phyloP scores from a whole-genome alignment of 2,329 filamentous ascomycete species.

The Phialemoniopsis sp. region DNA sequence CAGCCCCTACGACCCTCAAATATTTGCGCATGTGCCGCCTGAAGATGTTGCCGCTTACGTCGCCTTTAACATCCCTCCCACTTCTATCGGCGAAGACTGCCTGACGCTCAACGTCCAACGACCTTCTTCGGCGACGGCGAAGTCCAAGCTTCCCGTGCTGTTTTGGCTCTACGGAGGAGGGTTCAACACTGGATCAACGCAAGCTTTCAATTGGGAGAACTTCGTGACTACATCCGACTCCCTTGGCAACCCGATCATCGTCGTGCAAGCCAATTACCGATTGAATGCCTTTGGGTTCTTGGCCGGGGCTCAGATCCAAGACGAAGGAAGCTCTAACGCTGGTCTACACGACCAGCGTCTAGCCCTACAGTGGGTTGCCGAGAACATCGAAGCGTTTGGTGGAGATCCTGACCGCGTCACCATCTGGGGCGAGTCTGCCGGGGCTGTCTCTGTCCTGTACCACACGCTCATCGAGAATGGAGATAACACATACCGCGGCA shows the following conservation, averaged over 20 bases:
- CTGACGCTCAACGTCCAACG: conserved; percentile 49
- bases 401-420: conserved; percentile 56
- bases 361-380: conserved; percentile 55
- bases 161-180: conserved; percentile 61
- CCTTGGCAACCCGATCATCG: conserved; percentile 49
- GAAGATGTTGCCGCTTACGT: no score
- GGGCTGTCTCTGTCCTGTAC: no score
- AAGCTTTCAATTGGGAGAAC: conserved; percentile 55
- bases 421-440: conserved; percentile 57
- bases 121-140: no score
- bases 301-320: conserved; percentile 40
- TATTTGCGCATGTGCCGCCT: no score
- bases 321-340: conserved; percentile 55
- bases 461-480: no score
- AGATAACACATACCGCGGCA: no score
- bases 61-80: no score
- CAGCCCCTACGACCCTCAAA: no score
- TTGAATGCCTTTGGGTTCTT: conserved; percentile 68
- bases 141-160: conserved; percentile 50
- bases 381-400: conserved; percentile 56
- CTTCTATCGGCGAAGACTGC: conserved; percentile 51
- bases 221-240: conserved; percentile 56
- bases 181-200: conserved; percentile 51
- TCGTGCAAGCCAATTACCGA: conserved; percentile 58
- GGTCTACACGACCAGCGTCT: conserved; percentile 60